Conservation (phyloP, 2,329 filamentous ascomycete species). For the Stachybotrys echinatus region DNA sequence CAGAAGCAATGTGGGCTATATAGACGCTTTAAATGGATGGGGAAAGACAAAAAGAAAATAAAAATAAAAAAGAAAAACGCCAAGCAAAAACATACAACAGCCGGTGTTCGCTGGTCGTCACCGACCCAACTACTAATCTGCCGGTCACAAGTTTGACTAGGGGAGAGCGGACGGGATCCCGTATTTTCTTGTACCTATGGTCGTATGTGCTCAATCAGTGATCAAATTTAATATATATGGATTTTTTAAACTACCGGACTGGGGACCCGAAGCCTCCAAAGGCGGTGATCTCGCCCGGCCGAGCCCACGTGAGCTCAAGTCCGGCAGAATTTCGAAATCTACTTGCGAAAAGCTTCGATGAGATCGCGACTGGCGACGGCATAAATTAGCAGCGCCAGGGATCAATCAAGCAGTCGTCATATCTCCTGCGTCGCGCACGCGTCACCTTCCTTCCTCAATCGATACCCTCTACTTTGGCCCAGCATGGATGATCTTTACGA, state of each 20-base stretch:
- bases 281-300: neutral
- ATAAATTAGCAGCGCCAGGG: neutral
- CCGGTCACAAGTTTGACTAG: no score
- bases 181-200: no score
- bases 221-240: no score
- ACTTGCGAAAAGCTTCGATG: neutral
- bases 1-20: neutral
- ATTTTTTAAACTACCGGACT: no score
- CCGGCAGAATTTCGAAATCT: neutral
- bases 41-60: no score
- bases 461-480: neutral
- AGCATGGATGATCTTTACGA: conserved; percentile 95
- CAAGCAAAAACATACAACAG: no score
- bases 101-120: no score
- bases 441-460: neutral
- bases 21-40: no score
- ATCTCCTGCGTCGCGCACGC: neutral
- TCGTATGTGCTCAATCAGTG: no score
- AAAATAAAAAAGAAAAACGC: no score
- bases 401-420: neutral
- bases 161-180: no score
- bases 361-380: neutral
- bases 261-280: neutral
- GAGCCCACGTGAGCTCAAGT: neutral
- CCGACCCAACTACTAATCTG: no score